Percentiles rank a stretch among this genome's conserved stretches.
Conservation (phyloP, 1,284 basidiomycete genomes). For the Tranzscheliella williamsii region DNA sequence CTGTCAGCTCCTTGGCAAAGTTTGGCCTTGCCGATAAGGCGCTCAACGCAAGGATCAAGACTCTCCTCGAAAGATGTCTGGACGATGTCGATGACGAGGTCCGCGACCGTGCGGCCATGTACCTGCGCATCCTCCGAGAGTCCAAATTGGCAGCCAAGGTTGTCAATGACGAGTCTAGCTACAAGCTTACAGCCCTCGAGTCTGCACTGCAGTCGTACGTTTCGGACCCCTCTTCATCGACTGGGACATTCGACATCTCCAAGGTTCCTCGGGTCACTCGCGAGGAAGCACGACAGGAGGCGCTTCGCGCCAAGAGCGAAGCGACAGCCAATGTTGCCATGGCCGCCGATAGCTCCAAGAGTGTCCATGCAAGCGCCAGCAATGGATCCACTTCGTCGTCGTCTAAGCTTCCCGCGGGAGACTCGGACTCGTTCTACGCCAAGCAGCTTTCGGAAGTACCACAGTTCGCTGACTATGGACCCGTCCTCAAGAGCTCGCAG, state of each 20-base stretch:
- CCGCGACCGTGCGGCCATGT: constrained; percentile 93
- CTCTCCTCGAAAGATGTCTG: constrained; percentile 74
- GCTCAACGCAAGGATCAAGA: constrained; percentile 82
- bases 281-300: constrained; percentile 51
- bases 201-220: constrained; percentile 49
- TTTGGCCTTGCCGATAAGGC: constrained; percentile 84
- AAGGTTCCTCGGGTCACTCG: constrained; percentile 49
- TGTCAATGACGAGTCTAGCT: constrained; percentile 78
- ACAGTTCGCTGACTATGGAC: constrained; percentile 82
- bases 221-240: constrained; percentile 36
- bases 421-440: constrained; percentile 69
- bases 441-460: constrained; percentile 83
- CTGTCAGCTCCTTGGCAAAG: constrained; percentile 91
- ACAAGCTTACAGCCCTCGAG: constrained; percentile 55
- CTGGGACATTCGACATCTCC: constrained; percentile 48
- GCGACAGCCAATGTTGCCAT: constrained; percentile 55
- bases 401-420: constrained; percentile 16
- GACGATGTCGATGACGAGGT: constrained; percentile 99
- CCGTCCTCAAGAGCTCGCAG: constrained; percentile 81
- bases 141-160: constrained; percentile 79
- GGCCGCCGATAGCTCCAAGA: constrained; percentile 49
- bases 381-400: constrained; percentile 1
- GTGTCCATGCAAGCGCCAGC: constrained; percentile 16
- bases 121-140: constrained; percentile 75
- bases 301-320: constrained; percentile 52